Evolutionary conservation across 768 basidiomycete species (phyloP).

Genomic region (Termitomyces sp.): DNA sequence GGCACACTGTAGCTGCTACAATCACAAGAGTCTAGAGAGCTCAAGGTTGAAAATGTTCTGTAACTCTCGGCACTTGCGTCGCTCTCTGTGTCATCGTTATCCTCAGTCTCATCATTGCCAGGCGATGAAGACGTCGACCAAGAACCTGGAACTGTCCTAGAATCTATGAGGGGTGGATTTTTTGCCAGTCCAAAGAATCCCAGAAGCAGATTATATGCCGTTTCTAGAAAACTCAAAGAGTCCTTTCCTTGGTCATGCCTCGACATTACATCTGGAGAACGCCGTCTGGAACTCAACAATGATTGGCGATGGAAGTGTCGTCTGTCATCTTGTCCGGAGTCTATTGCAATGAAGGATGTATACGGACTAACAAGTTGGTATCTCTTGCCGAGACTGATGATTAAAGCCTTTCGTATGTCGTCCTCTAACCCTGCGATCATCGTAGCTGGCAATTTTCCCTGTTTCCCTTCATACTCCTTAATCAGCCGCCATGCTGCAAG

Average conservation of each 20-base stretch:
- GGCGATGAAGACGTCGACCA: slow-evolving; percentile 14
- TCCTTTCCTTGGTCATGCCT: background rate
- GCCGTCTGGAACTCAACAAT: background rate
- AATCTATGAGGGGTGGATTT: background rate
- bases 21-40: slow-evolving; percentile 39
- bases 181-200: background rate
- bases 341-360: slow-evolving; percentile 56
- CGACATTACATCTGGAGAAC: background rate
- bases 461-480: slow-evolving; percentile 39
- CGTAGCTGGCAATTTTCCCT: slow-evolving; percentile 26
- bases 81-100: slow-evolving; percentile 5
- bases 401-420: slow-evolving; percentile 36
- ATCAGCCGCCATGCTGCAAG: slow-evolving; percentile 52
- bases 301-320: background rate
- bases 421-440: slow-evolving; percentile 24
- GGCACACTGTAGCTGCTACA: slow-evolving; percentile 31
- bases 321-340: slow-evolving; percentile 24
- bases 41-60: slow-evolving; percentile 40
- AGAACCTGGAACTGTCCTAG: slow-evolving; percentile 15
- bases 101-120: slow-evolving; percentile 20
- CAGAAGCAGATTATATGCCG: background rate
- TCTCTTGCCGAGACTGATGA: slow-evolving; percentile 42
- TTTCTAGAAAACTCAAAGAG: background rate
- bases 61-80: slow-evolving; percentile 18
- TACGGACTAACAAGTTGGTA: slow-evolving; percentile 48